Evolutionary conservation across 495 filamentous ascomycete species (phyloP), one percentile per base, ranked within the genome.

Genomic region (Xylaria curta): DNA sequence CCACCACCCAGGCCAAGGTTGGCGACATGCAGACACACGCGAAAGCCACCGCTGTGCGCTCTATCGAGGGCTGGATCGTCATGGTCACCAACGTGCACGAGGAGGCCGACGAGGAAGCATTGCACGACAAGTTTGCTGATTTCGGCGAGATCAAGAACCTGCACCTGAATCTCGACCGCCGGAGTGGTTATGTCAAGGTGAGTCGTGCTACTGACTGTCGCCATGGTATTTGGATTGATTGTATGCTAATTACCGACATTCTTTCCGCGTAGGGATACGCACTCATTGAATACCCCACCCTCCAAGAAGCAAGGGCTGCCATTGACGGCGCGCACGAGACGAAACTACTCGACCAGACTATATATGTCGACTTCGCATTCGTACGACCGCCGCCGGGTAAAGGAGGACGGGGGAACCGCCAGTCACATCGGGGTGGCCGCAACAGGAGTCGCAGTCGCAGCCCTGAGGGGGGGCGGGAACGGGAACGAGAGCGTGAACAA

Each of bases 61-160:
- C 93, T 72, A 98, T 99, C 80, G 97, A 99, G 81, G 97, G 97
- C 74, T 99, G 97, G 97, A 98, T 99, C 82, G 87, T 99, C 73
- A 91, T 98, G 70, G 94, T 91, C 71, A 97, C 95, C 24, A 98
- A 98, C 80, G 94, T 98, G 51, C 96, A 99, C 81, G 97, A 98
- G 80, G 97, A 99, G 82, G 94, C 97, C 21, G 93, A 91, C 76
- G 97, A 99, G 84, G 97, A 99, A 82, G 94, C 97, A 72, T 82
- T 99, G 38, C 94, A 92, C 66, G 97, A 99, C 79, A 87, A 93
- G 75, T 99, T 99, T 82, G 94, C 92, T 64, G 97, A 99, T 76
- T 97, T 90, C 79, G 97, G 97, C 71, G 94, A 97, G 82, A 97
- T 99, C 78, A 97, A 97, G 89, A 98, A 98, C 79, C 83, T 98